Base-by-base conservation (phyloP, 2,329 filamentous ascomycete species). In the Proliferodiscus dingleyae region DNA sequence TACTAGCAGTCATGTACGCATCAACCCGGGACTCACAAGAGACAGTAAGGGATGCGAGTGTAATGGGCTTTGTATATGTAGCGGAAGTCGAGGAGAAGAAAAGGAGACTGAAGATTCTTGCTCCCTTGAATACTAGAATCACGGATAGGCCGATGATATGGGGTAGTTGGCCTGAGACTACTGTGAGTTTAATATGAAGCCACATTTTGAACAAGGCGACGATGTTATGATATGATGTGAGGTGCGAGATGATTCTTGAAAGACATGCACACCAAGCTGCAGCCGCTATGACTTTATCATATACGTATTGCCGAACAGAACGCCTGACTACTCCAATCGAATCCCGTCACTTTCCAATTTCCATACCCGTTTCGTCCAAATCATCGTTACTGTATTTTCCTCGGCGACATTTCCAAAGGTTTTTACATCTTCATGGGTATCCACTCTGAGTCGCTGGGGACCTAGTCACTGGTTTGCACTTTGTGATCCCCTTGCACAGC, bases 21-120 rank as follows among this genome's bases (percentile, higher is more conserved):
- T 75, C 79, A 2, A 67, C 78, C 0, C 81, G 78, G 37, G 89
- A 93, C 50, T 70, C 77, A 1, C 77, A 85, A 5, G 81, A 87
- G 38, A 77, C 80, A 1, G 82, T 97, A 36, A 78, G 88, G 10
- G 85, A 90, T 56, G 82, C 89, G 6, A 85, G 84, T 45, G 83
- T 97, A 23, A 85, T 94, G 77, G 93, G 93, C 0, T 98, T 95
- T 61, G 77, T 96, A 23, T 96, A 95, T 61, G 86, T 97, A 13
- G 85, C 88, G 1, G 88, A 95, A 51, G 88, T 97, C 3, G 90
- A 98, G 61, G 86, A 88, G 61, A 83, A 85, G 57, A 86, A 86
- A 65, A 81, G 81, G 55, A 86, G 87, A 64, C 73, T 96, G 24
- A 85, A 87, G 61, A 73, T 97, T 16, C 70, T 98, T 47, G 83